Percentiles rank a stretch among this genome's conserved stretches.
Conservation (phyloP, 2,329 filamentous ascomycete species). For the Orbilia blumenaviensis region DNA sequence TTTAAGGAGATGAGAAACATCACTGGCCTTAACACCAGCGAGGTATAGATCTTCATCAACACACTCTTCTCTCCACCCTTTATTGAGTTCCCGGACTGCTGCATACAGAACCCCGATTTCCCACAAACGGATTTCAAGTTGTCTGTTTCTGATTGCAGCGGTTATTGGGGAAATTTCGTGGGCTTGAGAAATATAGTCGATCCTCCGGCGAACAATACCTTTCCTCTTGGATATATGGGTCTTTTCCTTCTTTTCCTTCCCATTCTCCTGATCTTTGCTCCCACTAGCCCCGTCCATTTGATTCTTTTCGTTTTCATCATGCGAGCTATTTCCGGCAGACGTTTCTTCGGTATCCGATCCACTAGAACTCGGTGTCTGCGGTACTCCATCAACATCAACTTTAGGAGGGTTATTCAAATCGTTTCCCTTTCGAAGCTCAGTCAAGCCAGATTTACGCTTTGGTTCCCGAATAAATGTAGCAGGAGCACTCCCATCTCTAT, state of each 20-base stretch:
- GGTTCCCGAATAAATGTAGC: constrained; percentile 71
- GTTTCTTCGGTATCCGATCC: constrained; percentile 30
- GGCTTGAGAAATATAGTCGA: constrained; percentile 31
- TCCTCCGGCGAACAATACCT: not conserved
- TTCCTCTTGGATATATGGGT: not conserved
- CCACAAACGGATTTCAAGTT: constrained; percentile 79
- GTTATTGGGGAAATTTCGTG: constrained; percentile 31
- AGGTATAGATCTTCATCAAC: not conserved
- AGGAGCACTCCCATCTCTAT: constrained; percentile 81
- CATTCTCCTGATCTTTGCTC: not conserved
- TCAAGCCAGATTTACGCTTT: constrained; percentile 6
- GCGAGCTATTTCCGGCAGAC: not conserved
- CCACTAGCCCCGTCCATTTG: not conserved
- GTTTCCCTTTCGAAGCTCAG: constrained; percentile 60
- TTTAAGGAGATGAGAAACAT: constrained; percentile 64
- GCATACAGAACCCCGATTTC: constrained; percentile 78
- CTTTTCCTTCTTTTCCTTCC: constrained; percentile 5
- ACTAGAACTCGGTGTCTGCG: constrained; percentile 38
- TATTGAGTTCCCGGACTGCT: constrained; percentile 73
- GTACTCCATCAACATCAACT: constrained; percentile 18
- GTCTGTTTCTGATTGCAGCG: constrained; percentile 68
- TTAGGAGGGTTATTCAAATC: not conserved
- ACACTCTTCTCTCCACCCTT: constrained; percentile 60
- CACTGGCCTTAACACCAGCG: not conserved
- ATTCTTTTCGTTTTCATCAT: not conserved